Percentiles rank a stretch among this genome's conserved stretches.
Evolutionary conservation across 345 rosid genomes (phyloP).

Genomic region (Sapria himalayana): DNA sequence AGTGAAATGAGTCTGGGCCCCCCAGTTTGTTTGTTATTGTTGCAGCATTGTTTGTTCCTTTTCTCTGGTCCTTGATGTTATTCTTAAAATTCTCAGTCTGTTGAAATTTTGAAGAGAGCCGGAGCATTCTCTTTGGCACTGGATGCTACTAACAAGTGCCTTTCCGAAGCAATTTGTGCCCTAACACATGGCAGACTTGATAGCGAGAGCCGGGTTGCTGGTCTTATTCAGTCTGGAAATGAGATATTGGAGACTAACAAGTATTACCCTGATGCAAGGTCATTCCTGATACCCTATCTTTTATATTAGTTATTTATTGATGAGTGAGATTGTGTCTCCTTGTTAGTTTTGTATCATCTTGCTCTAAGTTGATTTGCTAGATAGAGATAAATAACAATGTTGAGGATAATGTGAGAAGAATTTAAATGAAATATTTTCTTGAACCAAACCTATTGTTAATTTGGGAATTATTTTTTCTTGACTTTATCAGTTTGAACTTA

Average conservation of each 20-base stretch:
- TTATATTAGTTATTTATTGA: neutral
- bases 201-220: constrained; percentile 79
- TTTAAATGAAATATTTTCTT: too few species aligned
- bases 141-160: constrained; percentile 75
- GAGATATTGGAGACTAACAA: constrained; percentile 67
- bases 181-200: constrained; percentile 70
- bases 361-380: neutral
- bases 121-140: constrained; percentile 86
- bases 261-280: constrained; percentile 82
- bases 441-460: too few species aligned
- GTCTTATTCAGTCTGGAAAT: constrained; percentile 74
- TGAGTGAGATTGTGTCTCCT: constrained; percentile 1
- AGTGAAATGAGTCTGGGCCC: too few species aligned
- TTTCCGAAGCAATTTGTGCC: constrained; percentile 76
- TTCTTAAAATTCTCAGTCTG: constrained; percentile 28
- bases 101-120: constrained; percentile 77
- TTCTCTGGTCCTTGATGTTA: constrained; percentile 3
- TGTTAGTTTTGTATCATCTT: constrained; percentile 3
- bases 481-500: too few species aligned
- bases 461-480: too few species aligned
- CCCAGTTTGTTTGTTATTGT: neutral
- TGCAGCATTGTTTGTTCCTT: constrained; percentile 1
- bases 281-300: constrained; percentile 4
- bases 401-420: too few species aligned
- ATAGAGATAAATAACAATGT: too few species aligned